A percentile compares a stretch with the other conserved stretches of the same genome.
phyloP scores from a whole-genome alignment of 2,329 filamentous ascomycete genomes.

The Cercospora sojina region DNA sequence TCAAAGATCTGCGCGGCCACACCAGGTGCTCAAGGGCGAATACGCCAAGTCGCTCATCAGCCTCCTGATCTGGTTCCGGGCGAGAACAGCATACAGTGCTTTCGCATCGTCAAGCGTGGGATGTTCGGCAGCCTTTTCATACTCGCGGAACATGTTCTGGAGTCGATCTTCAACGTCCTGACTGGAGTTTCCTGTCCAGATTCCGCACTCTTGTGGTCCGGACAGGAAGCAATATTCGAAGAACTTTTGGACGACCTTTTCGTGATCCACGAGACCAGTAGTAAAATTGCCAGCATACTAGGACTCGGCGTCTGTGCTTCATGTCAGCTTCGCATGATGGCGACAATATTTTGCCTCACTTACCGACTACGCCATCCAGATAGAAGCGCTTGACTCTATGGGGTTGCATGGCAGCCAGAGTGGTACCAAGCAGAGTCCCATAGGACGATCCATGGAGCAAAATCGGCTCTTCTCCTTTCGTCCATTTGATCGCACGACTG shows the following conservation, averaged over 20 bases:
- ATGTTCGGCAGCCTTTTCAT: background rate
- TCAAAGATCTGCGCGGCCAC: background rate
- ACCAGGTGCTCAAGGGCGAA: background rate
- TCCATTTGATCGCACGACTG: background rate
- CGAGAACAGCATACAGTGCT: background rate
- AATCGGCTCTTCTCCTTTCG: constrained; percentile 38
- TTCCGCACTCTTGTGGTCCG: background rate
- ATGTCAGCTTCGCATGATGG: constrained; percentile 46
- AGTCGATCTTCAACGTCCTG: background rate
- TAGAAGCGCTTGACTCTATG: constrained; percentile 38
- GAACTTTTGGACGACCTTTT: constrained; percentile 1
- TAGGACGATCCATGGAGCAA: constrained; percentile 46
- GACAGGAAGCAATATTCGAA: constrained; percentile 8
- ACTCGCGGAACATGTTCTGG: background rate
- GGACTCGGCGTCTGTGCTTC: constrained; percentile 42
- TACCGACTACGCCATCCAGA: constrained; percentile 42
- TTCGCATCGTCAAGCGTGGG: background rate
- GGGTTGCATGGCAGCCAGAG: constrained; percentile 42
- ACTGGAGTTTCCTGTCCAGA: background rate
- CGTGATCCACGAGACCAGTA: constrained; percentile 1
- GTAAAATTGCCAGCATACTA: background rate
- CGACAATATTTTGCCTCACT: background rate
- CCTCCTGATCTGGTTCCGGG: background rate
- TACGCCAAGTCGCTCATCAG: background rate
- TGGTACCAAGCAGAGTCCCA: constrained; percentile 40